Conservation (phyloP, 176 grass and related monocot genomes). For the Olyra latifolia region DNA sequence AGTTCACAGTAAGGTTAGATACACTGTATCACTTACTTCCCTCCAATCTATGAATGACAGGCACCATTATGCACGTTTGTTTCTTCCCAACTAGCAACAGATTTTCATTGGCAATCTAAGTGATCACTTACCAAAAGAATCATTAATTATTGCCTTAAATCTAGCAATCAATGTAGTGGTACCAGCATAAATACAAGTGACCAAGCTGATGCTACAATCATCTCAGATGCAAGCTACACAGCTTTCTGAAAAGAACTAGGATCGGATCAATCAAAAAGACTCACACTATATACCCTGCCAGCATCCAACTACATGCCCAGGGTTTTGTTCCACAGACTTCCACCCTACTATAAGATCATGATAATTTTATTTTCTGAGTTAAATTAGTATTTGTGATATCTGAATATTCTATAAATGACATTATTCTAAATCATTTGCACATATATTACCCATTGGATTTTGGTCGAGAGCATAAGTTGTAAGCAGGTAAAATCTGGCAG, state of each 20-base stretch:
- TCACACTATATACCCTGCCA: neutral
- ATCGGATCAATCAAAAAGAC: neutral
- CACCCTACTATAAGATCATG: constrained; percentile 4
- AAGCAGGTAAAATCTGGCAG: neutral
- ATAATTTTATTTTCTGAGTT: neutral
- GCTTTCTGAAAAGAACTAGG: neutral
- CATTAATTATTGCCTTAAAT: neutral
- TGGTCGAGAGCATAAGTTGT: neutral
- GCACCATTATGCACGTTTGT: neutral
- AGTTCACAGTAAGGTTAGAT: neutral
- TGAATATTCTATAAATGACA: neutral
- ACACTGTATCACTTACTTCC: neutral
- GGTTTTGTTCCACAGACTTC: neutral
- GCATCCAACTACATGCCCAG: neutral
- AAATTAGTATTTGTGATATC: neutral
- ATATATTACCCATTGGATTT: constrained; percentile 9
- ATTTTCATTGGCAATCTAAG: neutral
- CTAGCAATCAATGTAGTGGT: neutral
- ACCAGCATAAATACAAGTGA: neutral
- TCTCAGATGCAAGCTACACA: constrained; percentile 3
- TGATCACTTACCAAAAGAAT: neutral
- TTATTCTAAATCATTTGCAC: neutral
- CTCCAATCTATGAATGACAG: neutral
- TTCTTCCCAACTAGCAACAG: constrained; percentile 1
- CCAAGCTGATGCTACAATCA: neutral